Evolutionary conservation across 2,329 filamentous ascomycete genomes (phyloP), one percentile per base, ranked within the genome.

Genomic region (Ophiostoma ulmi): DNA sequence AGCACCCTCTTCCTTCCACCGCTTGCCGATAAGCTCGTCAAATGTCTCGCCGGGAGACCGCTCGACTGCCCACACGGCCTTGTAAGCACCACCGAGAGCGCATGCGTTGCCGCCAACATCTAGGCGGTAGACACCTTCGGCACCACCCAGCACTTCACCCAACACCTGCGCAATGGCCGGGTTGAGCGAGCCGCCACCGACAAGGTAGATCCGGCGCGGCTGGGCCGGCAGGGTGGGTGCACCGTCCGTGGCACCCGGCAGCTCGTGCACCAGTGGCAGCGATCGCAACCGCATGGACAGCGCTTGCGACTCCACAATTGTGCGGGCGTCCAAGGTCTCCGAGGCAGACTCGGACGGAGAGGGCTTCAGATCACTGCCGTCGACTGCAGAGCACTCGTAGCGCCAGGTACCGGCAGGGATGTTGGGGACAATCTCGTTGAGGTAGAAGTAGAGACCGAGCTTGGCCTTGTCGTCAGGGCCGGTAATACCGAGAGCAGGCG

Each of bases 41-140:
- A 98, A 98, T 4, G 86, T 92, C 85, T 97, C 89, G 22, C 83
- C 84, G 1, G 81, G 78, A 35, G 80, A 79, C 31, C 91, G 83
- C 83, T 95, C 93, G 70, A 93, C 83, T 0, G 91, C 93, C 95
- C 95, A 99, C 0, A 97, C 89, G 17, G 95, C 94, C 82, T 98
- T 98, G 81, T 98, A 97, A 36, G 94, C 94, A 7, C 93, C 93
- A 17, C 95, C 95, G 17, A 98, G 81, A 13, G 94, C 95, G 80
- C 95, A 99, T 2, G 95, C 94, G 81, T 97, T 97, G 36, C 94
- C 93, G 36, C 95, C 94, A 5, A 98, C 93, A 77, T 98, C 94
- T 17, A 99, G 87, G 80, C 91, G 91, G 81, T 93, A 99, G 36
- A 98, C 92, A 35, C 95, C 95, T 73, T 98, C 95, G 2, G 85